Conservation (phyloP, 768 basidiomycete species). For the Podaxis sp. region DNA sequence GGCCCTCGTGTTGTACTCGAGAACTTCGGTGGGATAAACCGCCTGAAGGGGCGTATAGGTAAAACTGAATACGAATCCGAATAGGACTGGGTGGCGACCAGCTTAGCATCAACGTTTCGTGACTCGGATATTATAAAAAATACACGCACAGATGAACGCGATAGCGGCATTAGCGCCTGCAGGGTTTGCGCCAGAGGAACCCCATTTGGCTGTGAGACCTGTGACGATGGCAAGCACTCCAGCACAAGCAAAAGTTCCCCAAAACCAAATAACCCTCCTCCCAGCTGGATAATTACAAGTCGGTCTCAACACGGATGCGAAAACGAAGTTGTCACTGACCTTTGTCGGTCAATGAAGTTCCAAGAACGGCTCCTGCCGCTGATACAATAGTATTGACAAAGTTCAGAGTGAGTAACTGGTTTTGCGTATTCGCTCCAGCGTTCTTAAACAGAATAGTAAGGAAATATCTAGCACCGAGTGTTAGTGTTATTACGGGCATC, state of each 20-base stretch:
- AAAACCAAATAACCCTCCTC: conserved; percentile 46
- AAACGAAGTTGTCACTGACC: conserved; percentile 19
- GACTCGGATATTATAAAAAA: background rate
- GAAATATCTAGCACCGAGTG: conserved; percentile 34
- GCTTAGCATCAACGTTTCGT: background rate
- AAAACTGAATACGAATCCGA: conserved; percentile 53
- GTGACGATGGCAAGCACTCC: conserved; percentile 40
- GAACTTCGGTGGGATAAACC: conserved; percentile 54
- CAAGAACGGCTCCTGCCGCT: conserved; percentile 40
- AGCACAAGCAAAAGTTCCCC: conserved; percentile 42
- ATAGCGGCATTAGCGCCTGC: conserved; percentile 43
- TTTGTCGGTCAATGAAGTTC: conserved; percentile 41
- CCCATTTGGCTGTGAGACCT: conserved; percentile 43
- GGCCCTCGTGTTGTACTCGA: conserved; percentile 56
- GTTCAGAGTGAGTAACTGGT: conserved; percentile 37
- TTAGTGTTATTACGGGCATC: background rate
- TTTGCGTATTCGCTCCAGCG: conserved; percentile 39
- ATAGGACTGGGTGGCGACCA: conserved; percentile 42
- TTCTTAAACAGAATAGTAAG: conserved; percentile 40
- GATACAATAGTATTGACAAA: conserved; percentile 44
- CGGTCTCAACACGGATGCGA: background rate
- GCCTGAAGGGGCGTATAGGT: conserved; percentile 63
- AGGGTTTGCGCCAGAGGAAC: conserved; percentile 33
- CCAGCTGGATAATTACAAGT: conserved; percentile 29
- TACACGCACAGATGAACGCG: conserved; percentile 42